phyloP scores from a whole-genome alignment of 768 basidiomycete genomes.

The Neoboletus magnificus region DNA sequence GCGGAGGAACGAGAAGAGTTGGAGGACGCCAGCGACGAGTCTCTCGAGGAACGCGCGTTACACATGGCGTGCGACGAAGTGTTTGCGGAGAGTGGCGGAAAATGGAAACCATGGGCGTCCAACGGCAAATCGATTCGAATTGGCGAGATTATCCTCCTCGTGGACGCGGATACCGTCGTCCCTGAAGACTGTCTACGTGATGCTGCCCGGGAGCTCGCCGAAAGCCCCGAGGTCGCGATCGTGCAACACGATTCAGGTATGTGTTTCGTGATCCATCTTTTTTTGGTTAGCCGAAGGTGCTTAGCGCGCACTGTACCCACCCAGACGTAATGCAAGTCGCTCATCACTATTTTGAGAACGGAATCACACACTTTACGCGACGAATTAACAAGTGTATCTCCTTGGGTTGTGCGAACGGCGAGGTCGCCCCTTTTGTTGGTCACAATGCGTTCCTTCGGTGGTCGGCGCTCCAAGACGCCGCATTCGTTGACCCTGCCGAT shows the following conservation, averaged over 20 bases:
- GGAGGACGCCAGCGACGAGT: constrained; percentile 37
- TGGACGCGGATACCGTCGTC: constrained; percentile 87
- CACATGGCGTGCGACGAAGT: constrained; percentile 73
- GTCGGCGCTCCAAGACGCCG: constrained; percentile 85
- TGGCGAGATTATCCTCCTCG: constrained; percentile 75
- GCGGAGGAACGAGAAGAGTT: constrained; percentile 42
- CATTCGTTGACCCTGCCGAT: constrained; percentile 53
- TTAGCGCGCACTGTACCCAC: not conserved
- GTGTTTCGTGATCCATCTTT: constrained; percentile 33
- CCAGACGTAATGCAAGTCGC: constrained; percentile 93
- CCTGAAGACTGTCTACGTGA: constrained; percentile 91
- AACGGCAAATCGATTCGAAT: constrained; percentile 74
- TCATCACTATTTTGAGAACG: constrained; percentile 87
- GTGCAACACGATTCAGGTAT: constrained; percentile 86
- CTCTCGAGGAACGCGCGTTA: constrained; percentile 69
- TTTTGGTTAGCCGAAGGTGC: not conserved
- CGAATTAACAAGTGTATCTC: constrained; percentile 85
- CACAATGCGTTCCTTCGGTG: constrained; percentile 90
- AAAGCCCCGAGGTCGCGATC: constrained; percentile 62
- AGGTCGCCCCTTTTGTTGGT: constrained; percentile 75
- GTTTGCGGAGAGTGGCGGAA: constrained; percentile 52
- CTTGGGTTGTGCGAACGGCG: constrained; percentile 74
- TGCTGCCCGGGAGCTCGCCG: constrained; percentile 79
- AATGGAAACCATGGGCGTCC: constrained; percentile 72
- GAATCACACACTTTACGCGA: constrained; percentile 84